Base-by-base conservation (phyloP, 2,329 filamentous ascomycete species). In the Alternaria sp. region DNA sequence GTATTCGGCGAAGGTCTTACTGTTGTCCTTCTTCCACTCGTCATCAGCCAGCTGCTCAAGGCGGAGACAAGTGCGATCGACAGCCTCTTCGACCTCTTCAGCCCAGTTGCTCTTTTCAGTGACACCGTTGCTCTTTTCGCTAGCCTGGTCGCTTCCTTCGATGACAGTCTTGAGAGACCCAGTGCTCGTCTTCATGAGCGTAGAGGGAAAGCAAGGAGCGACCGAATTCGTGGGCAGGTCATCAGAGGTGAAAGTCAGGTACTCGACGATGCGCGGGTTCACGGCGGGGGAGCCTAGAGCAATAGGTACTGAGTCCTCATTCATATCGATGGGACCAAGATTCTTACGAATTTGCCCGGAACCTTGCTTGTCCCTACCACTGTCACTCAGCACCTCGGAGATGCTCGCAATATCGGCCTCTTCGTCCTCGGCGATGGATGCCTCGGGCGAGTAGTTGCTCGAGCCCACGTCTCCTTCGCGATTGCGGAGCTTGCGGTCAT, bases 1-100 rank as follows among this genome's bases (percentile, higher is more conserved):
- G 64, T 74, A 70, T 5, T 74, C 61, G 44, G 67, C 63, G 6
- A 68, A 46, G n/a, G 57, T 65, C 48, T 61, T 68, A 54, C 58
- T 65, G 2, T 63, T 44, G 24, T 74, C 66, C 1, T 52, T 54
- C 8, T 55, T 51, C 36, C 59, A 46, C 54, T 77, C 74, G 38
- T 78, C 75, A 7, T 62, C 28, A n/a, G 73, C 74, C n/a, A 78
- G 52, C 60, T 78, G 74, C 62, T 77, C 74, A 4, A 78, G 65
- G 20, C 64, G 63, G 57, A 65, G 32, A 24, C 71, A 51, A 4
- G 63, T 59, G 12, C 67, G 65, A 39, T 75, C 72, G 24, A 75
- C 51, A 7, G 51, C 34, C 2, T 72, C 69, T 51, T 74, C 71
- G 1, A 75, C 56, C n/a, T 76, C 73, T 20, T 74, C 74, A 20